Base-by-base conservation (phyloP, 2,329 filamentous ascomycete species). In the Hypoxylon sp. region DNA sequence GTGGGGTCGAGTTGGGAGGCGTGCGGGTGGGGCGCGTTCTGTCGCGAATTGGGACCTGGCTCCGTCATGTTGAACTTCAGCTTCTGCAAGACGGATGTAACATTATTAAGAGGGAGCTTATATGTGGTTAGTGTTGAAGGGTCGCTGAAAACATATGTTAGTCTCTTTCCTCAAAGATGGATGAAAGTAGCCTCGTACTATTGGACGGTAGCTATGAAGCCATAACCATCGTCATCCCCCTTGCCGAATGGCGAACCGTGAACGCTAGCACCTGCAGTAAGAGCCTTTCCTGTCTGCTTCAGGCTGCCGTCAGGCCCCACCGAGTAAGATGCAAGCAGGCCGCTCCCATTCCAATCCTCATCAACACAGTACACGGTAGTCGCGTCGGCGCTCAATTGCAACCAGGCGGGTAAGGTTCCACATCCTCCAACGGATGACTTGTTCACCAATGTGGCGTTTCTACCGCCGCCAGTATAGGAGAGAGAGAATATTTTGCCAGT, bases 1-100 rank as follows among this genome's bases (percentile, higher is more conserved):
- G 84, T 84, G 0, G 83, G 84, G 67, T 85, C 86, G 10, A 80
- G 76, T 71, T 85, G 81, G 4, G 82, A 82, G 17, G 84, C 81
- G 77, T 89, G 87, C 6, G 86, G 86, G 71, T 89, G 87, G 5
- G 86, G 81, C 4, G 81, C 82, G 63, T 88, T 83, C 74, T 89
- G 87, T n/a, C 87, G 83, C 3, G 83, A 77, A 50, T 81, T 78
- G 10, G 84, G 80, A 0, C 85, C 85, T 0, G 80, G 79, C 8
- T 73, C 70, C 2, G 78, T 67, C 78, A 84, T 80, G 67, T 80
- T 81, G 75, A 82, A 85, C 39, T 78, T 77, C 53, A 82, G 70
- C 64, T 77, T 78, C 65, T 84, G 79, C 3, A 81, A 56, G 13
- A 79, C 68, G 31, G 74, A 70, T 3, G 76, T 74, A 48, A 68